These are phyloP conservation scores for Trichoderma breve DNA, from an alignment of 2,329 filamentous ascomycete genomes.

Conservation along the genomic window DNA sequence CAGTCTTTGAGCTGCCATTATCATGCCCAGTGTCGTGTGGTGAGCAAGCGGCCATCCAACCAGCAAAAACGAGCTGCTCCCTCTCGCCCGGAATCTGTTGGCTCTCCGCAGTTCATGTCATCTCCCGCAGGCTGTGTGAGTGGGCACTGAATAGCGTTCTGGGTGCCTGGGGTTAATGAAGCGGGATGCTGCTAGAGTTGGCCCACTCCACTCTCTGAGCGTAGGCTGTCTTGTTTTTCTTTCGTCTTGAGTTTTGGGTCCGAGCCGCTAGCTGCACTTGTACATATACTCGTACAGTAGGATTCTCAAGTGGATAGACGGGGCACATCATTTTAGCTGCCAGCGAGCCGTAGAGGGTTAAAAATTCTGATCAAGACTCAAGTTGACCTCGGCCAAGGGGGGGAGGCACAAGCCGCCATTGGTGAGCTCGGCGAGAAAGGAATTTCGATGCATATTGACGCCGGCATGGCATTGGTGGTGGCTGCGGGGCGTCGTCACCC, in stretches of 20 bases:
- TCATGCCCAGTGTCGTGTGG: neutral
- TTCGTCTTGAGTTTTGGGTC: neutral
- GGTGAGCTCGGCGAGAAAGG: neutral
- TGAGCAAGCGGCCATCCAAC: neutral
- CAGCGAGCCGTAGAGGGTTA: neutral
- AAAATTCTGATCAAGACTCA: neutral
- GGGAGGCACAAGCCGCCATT: neutral
- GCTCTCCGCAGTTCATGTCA: constrained; percentile 15
- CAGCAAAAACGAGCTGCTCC: neutral
- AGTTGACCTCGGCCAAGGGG: neutral
- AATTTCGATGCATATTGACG: neutral
- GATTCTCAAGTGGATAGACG: constrained; percentile 1
- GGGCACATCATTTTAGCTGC: neutral
- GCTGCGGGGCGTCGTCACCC: constrained; percentile 11
- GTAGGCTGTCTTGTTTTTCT: neutral
- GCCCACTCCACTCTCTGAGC: neutral
- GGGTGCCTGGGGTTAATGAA: constrained; percentile 10
- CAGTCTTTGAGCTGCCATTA: neutral
- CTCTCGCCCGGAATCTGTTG: neutral
- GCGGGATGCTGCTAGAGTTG: constrained; percentile 14
- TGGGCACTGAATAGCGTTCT: neutral
- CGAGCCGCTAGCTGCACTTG: neutral
- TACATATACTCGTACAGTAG: neutral
- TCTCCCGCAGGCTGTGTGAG: constrained; percentile 1
- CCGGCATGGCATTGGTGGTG: constrained; percentile 5